Evolutionary conservation across 345 rosid species (phyloP).

Genomic region (Cardamine resedifolia): DNA sequence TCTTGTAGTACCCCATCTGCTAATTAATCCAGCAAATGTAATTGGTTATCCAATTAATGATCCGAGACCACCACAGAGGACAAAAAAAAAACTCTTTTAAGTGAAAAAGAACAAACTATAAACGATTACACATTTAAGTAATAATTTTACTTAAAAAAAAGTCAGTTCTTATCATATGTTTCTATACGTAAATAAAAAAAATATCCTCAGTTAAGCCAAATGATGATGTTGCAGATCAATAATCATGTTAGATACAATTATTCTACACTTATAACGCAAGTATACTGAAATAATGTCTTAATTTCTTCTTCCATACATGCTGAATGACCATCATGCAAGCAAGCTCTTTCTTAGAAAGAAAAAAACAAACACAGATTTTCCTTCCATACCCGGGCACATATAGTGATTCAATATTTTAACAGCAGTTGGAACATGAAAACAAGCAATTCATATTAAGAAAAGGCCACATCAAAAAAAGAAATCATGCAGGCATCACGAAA

Average conservation of each 20-base stretch:
- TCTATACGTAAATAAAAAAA: neutral
- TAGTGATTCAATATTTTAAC: neutral
- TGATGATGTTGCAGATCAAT: neutral
- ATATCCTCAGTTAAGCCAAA: neutral
- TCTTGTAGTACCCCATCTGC: constrained; percentile 83
- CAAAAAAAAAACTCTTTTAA: neutral
- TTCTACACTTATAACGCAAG: neutral
- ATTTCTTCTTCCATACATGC: neutral
- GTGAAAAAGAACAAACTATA: neutral
- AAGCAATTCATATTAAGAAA: neutral
- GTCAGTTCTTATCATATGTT: neutral
- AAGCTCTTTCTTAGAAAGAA: constrained; percentile 7
- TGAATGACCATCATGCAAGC: neutral
- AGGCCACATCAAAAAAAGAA: neutral
- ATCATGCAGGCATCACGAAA: neutral
- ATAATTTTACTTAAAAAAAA: neutral
- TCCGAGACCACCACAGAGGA: constrained; percentile 4
- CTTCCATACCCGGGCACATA: constrained; percentile 2
- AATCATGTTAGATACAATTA: neutral
- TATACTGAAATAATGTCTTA: neutral
- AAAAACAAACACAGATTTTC: neutral
- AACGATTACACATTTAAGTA: neutral
- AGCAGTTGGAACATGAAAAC: constrained; percentile 6
- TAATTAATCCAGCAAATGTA: constrained; percentile 13
- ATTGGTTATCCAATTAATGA: constrained; percentile 2